Conservation (phyloP, 768 basidiomycete genomes). For the Cytidiella melzeri region DNA sequence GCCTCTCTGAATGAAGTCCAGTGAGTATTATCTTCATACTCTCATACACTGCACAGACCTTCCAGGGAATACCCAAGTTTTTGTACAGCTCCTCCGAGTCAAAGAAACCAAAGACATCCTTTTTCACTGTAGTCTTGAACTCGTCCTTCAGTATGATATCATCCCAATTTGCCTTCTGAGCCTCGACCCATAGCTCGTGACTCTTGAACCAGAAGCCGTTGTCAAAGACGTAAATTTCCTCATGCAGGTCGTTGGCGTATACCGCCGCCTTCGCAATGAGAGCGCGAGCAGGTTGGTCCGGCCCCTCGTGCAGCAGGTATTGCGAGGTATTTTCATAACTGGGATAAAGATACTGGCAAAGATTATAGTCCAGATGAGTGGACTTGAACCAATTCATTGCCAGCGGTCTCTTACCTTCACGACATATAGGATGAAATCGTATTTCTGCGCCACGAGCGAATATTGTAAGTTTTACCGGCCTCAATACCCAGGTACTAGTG, state of each 20-base stretch:
- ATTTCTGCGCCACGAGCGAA: constrained; percentile 31
- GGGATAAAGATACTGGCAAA: constrained; percentile 26
- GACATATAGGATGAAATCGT: constrained; percentile 50
- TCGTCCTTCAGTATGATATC: constrained; percentile 66
- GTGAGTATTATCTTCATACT: not conserved
- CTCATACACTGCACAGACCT: constrained; percentile 35
- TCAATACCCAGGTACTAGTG: too few relatives aligned
- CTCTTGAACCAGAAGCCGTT: constrained; percentile 65
- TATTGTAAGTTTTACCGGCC: not conserved
- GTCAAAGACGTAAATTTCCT: constrained; percentile 77
- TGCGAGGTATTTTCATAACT: constrained; percentile 24
- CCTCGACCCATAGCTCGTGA: constrained; percentile 46
- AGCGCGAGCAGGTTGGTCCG: constrained; percentile 43
- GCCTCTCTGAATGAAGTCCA: constrained; percentile 48
- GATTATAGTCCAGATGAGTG: not conserved
- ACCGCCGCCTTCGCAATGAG: constrained; percentile 49
- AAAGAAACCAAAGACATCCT: constrained; percentile 79
- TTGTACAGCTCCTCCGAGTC: constrained; percentile 68
- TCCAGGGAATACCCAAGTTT: constrained; percentile 76
- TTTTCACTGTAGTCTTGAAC: constrained; percentile 62
- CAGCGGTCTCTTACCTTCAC: constrained; percentile 43
- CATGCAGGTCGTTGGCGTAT: constrained; percentile 47
- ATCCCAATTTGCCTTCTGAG: constrained; percentile 56
- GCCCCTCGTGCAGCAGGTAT: constrained; percentile 58
- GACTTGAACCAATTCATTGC: too few relatives aligned